phyloP scores from a whole-genome alignment of 345 rosid species.

The Murraya paniculata region DNA sequence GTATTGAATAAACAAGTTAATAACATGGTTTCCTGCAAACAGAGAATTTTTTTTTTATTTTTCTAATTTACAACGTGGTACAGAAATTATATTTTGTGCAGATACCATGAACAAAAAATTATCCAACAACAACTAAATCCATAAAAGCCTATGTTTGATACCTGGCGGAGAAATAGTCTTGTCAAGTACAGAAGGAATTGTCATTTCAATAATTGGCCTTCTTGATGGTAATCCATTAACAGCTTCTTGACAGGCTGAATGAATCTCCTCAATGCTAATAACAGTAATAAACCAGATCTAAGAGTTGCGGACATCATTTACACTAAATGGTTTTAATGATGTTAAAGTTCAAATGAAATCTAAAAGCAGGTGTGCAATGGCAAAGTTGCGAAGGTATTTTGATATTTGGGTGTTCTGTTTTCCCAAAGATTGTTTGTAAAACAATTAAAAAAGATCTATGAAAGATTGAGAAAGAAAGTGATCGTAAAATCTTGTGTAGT shows the following conservation, averaged over 20 bases:
- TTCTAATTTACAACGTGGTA: background rate
- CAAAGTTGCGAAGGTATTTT: background rate
- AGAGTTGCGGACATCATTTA: background rate
- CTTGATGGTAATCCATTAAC: slow-evolving; percentile 46
- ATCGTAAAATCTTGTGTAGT: background rate
- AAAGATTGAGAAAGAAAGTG: background rate
- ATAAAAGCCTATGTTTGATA: slow-evolving; percentile 10
- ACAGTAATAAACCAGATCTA: background rate
- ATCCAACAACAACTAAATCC: background rate
- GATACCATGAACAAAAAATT: background rate
- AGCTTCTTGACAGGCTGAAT: slow-evolving; percentile 43
- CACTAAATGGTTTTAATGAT: background rate
- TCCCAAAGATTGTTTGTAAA: background rate
- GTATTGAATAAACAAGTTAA: slow-evolving; percentile 60
- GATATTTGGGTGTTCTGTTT: background rate
- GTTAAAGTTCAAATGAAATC: background rate
- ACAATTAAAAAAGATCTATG: background rate
- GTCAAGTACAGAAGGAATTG: slow-evolving; percentile 62
- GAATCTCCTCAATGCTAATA: slow-evolving; percentile 51
- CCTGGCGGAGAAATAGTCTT: slow-evolving; percentile 64
- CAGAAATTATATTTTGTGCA: background rate
- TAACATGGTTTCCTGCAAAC: slow-evolving; percentile 52
- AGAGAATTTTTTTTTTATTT: background rate
- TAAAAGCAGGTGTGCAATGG: background rate
- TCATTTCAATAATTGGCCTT: slow-evolving; percentile 63